Evolutionary conservation across 1,284 basidiomycete genomes (phyloP).

Genomic region (Uromyces viciae-fabae): DNA sequence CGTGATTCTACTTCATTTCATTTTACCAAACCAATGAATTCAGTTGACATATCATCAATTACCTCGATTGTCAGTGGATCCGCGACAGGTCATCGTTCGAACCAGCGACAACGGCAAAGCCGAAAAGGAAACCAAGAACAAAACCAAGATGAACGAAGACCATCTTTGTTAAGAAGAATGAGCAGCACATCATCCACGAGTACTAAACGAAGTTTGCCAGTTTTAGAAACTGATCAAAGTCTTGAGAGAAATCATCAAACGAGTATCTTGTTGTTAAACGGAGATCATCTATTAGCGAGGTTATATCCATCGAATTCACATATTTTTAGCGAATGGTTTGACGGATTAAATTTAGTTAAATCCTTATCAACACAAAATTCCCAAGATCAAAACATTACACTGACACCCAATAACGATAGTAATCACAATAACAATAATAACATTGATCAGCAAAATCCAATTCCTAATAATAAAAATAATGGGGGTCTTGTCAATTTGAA

Average conservation of each 20-base stretch:
- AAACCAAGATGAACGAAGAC: neutral
- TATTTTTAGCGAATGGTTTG: constrained; percentile 91
- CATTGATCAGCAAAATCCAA: constrained; percentile 44
- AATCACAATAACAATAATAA: constrained; percentile 43
- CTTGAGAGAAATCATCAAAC: constrained; percentile 60
- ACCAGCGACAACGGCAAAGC: neutral
- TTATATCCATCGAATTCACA: constrained; percentile 78
- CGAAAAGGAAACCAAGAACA: neutral
- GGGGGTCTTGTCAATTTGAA: constrained; percentile 52
- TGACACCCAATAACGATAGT: constrained; percentile 4
- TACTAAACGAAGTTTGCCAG: neutral
- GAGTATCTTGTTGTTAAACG: constrained; percentile 67
- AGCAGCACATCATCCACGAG: constrained; percentile 5
- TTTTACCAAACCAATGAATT: neutral
- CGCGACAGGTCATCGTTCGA: neutral
- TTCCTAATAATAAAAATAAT: constrained; percentile 52
- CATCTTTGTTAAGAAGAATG: neutral
- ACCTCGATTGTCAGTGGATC: constrained; percentile 35
- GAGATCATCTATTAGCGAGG: constrained; percentile 68
- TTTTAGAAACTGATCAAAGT: neutral
- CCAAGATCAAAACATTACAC: neutral
- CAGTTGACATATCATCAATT: constrained; percentile 35
- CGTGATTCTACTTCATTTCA: neutral
- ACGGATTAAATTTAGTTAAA: constrained; percentile 74
- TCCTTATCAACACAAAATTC: neutral